Percentiles rank a stretch among this genome's conserved stretches.
Conservation (phyloP, 768 basidiomycete genomes). For the Bullera alba region DNA sequence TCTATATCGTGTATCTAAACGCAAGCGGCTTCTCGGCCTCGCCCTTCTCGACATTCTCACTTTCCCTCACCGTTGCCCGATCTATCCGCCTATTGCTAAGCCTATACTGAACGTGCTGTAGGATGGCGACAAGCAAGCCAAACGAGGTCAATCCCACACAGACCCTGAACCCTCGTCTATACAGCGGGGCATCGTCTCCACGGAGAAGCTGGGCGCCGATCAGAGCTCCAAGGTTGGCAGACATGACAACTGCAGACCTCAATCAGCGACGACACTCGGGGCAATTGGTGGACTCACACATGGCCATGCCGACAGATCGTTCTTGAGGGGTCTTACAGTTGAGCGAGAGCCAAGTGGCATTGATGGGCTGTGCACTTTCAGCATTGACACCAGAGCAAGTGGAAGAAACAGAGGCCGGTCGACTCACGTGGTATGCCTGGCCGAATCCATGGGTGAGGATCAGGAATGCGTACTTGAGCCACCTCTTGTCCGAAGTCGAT, state of each 20-base stretch:
- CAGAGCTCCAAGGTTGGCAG: constrained; percentile 34
- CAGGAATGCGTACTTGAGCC: constrained; percentile 22
- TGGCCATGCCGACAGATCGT: constrained; percentile 36
- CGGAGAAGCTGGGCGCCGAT: constrained; percentile 35
- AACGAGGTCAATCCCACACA: constrained; percentile 20
- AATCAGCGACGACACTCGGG: background rate
- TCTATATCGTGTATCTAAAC: too few species aligned
- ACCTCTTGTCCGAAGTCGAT: constrained; percentile 15
- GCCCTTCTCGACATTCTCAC: too few species aligned
- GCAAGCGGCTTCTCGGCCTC: too few species aligned
- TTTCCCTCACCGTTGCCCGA: too few species aligned
- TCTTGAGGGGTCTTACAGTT: constrained; percentile 29
- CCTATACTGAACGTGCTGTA: constrained; percentile 31
- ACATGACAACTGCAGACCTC: constrained; percentile 25
- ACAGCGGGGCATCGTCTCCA: constrained; percentile 32
- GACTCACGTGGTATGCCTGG: constrained; percentile 17
- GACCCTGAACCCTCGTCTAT: constrained; percentile 30
- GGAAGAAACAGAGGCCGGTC: background rate
- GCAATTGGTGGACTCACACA: constrained; percentile 17
- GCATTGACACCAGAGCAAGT: background rate
- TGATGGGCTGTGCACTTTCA: constrained; percentile 17
- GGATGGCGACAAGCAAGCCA: constrained; percentile 16
- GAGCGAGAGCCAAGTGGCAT: constrained; percentile 37
- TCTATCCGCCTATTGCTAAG: constrained; percentile 23
- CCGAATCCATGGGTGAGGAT: constrained; percentile 16